A percentile compares a stretch with the other conserved stretches of the same genome.
Conservation (phyloP, 1,284 basidiomycete genomes). For the Naganishia albida region DNA sequence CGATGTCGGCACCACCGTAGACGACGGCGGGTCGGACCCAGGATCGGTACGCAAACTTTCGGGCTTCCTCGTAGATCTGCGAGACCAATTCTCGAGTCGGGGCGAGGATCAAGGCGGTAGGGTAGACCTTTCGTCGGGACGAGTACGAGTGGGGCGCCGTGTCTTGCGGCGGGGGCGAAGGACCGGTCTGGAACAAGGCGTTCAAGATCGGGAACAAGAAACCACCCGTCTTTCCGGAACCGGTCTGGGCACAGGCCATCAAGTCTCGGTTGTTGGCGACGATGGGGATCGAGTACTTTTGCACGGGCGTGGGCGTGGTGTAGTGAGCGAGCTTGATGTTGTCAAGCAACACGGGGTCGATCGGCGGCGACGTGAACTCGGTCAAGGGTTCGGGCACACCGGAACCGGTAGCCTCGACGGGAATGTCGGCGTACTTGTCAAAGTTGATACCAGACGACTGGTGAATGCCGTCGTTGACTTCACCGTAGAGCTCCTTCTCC, state of each 20-base stretch:
- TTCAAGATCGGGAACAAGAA: constrained; percentile 99
- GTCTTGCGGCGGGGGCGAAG: constrained; percentile 66
- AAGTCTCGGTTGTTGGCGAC: constrained; percentile 86
- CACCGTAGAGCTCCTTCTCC: constrained; percentile 96
- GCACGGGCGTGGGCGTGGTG: constrained; percentile 93
- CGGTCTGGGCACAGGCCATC: constrained; percentile 99
- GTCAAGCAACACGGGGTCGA: constrained; percentile 90
- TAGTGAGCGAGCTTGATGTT: constrained; percentile 94
- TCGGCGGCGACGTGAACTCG: constrained; percentile 82
- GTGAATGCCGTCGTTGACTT: constrained; percentile 68
- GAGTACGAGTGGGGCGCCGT: constrained; percentile 59
- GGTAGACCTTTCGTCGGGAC: constrained; percentile 85
- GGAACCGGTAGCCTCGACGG: constrained; percentile 94
- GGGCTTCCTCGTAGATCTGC: constrained; percentile 98
- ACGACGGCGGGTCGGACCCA: constrained; percentile 99
- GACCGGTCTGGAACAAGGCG: constrained; percentile 84
- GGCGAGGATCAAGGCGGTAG: constrained; percentile 92
- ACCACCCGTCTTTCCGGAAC: constrained; percentile 98
- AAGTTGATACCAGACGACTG: constrained; percentile 97
- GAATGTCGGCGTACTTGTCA: constrained; percentile 99
- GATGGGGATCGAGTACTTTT: constrained; percentile 99
- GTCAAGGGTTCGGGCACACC: constrained; percentile 91
- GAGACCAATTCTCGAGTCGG: constrained; percentile 98
- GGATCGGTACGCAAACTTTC: constrained; percentile 98
- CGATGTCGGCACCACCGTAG: constrained; percentile 98